Conservation (phyloP, 345 rosid genomes). For the Populus pruinosa region DNA sequence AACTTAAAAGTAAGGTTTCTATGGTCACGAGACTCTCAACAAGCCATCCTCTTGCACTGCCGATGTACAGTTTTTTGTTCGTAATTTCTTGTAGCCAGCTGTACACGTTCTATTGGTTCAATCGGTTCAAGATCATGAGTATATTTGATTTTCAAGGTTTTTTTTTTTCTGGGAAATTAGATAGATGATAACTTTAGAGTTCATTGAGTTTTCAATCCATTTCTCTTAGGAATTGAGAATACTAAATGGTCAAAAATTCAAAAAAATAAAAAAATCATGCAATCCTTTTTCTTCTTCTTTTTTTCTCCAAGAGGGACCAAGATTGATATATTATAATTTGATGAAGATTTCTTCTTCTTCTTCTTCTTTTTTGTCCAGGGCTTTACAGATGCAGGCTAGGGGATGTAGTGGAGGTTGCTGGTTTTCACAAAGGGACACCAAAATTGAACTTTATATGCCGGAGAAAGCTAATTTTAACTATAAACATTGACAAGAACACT, state of each 20-base stretch:
- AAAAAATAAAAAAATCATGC: neutral
- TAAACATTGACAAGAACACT: constrained; percentile 95
- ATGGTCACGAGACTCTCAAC: constrained; percentile 4
- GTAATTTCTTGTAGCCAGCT: neutral
- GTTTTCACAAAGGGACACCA: constrained; percentile 73
- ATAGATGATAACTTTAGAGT: neutral
- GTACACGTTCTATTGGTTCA: neutral
- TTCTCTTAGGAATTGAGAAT: neutral
- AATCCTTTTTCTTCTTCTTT: neutral
- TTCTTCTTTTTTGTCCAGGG: constrained; percentile 36
- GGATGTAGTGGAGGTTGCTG: constrained; percentile 84
- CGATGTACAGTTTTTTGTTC: neutral
- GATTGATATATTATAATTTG: neutral
- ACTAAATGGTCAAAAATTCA: neutral
- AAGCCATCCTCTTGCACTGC: neutral
- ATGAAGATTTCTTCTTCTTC: neutral
- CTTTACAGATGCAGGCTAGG: constrained; percentile 77
- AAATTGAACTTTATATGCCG: constrained; percentile 85
- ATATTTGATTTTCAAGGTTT: neutral
- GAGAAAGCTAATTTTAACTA: constrained; percentile 67
- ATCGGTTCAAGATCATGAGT: neutral
- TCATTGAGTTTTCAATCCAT: neutral
- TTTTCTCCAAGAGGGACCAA: neutral
- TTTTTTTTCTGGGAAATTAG: no score
- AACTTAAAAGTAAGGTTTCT: neutral